Evolutionary conservation across 2,329 filamentous ascomycete species (phyloP).

Genomic region (Zasmidium citrigriseum): DNA sequence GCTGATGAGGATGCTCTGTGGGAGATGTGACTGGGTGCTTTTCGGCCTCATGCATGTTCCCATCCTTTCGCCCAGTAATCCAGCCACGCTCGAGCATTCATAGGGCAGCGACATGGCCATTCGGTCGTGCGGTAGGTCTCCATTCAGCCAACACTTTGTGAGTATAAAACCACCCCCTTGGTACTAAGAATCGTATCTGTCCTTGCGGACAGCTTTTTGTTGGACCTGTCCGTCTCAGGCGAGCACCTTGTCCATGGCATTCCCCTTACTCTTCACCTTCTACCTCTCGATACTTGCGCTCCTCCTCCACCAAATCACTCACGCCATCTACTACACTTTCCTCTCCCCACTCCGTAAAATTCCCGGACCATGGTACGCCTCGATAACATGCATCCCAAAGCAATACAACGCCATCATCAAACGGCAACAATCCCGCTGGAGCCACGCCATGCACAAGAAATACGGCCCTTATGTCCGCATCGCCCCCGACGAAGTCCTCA

Average conservation of each 20-base stretch:
- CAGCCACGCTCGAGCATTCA: no score
- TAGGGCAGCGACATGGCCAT: no score
- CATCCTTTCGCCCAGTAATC: no score
- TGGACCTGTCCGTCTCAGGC: no score
- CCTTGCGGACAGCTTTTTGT: no score
- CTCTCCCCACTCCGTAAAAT: slow-evolving; percentile 14
- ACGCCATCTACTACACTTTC: slow-evolving; percentile 6
- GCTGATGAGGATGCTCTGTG: no score
- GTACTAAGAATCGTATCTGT: no score
- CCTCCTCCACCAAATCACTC: neutral
- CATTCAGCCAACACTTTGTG: no score
- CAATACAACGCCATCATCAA: slow-evolving; percentile 1
- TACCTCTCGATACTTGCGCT: neutral
- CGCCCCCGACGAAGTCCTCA: slow-evolving; percentile 27
- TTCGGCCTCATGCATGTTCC: no score
- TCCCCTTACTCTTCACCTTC: neutral
- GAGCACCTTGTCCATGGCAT: neutral
- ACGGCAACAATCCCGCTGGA: slow-evolving; percentile 35
- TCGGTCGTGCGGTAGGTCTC: no score
- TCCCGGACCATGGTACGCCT: slow-evolving; percentile 16
- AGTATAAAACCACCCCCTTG: no score
- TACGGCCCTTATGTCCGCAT: slow-evolving; percentile 32
- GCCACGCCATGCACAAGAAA: slow-evolving; percentile 37
- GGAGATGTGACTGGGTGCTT: no score
- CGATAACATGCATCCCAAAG: slow-evolving; percentile 9